Percentiles rank a stretch among this genome's conserved stretches.
Evolutionary conservation across 495 filamentous ascomycete genomes (phyloP).

Genomic region (Tuber aestivum): DNA sequence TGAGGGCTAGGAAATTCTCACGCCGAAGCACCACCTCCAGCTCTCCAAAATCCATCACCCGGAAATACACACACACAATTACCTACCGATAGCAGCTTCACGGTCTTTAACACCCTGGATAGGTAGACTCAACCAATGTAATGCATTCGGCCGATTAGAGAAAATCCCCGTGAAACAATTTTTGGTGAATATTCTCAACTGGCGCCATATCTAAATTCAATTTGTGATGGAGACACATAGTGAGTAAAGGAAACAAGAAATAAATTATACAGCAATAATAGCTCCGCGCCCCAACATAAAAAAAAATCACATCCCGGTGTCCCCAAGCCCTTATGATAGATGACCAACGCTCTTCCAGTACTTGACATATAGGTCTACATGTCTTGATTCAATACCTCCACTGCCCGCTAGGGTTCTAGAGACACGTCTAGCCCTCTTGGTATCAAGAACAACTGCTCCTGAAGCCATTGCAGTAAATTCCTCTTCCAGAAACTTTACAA

Average conservation of each 20-base stretch:
- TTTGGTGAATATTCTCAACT: background rate
- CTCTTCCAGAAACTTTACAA: conserved; percentile 39
- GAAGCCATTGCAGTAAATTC: conserved; percentile 38
- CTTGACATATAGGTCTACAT: conserved; percentile 38
- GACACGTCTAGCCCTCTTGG: conserved; percentile 24
- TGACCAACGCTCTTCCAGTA: conserved; percentile 35
- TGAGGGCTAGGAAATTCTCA: background rate
- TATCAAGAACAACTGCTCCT: conserved; percentile 38
- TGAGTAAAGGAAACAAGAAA: background rate
- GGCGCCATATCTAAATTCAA: background rate
- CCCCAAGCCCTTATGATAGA: conserved; percentile 7
- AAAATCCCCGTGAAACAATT: background rate
- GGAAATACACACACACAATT: background rate
- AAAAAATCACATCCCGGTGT: background rate
- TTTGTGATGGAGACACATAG: background rate
- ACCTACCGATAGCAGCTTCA: background rate
- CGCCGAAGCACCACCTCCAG: background rate
- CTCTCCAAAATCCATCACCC: background rate
- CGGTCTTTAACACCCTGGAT: background rate
- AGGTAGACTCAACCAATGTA: background rate
- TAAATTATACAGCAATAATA: conserved; percentile 1
- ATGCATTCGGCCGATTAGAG: background rate
- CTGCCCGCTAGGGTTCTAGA: conserved; percentile 30
- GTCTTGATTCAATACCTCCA: conserved; percentile 25
- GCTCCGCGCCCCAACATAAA: background rate